phyloP scores from a whole-genome alignment of 257 asterid genomes.

The Solanum ossicruentum region DNA sequence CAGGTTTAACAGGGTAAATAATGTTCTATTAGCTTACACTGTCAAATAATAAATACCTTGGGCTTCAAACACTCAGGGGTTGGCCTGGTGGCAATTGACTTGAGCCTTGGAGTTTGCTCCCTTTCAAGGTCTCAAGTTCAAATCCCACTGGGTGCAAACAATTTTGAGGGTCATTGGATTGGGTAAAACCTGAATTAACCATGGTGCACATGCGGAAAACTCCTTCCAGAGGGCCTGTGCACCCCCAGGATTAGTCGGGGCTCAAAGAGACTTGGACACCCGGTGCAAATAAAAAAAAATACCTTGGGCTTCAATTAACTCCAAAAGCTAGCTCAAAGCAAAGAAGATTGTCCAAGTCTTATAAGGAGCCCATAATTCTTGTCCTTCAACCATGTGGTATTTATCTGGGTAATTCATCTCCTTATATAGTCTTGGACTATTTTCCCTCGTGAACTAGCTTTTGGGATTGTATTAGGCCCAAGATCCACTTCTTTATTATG shows the following conservation, averaged over 20 bases:
- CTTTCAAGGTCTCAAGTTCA: no score
- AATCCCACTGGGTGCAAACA: no score
- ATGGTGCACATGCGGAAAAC: no score
- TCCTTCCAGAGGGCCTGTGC: no score
- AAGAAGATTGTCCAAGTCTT: neutral
- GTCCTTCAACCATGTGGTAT: neutral
- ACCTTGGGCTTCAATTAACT: neutral
- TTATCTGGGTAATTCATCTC: neutral
- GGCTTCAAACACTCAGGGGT: neutral
- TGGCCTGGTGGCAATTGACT: no score
- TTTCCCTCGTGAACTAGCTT: neutral
- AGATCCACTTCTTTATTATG: neutral
- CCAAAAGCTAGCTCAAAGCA: neutral
- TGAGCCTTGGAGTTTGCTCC: no score
- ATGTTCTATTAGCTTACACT: neutral
- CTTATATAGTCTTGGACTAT: neutral
- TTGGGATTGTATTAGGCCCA: neutral
- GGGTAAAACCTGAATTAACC: no score
- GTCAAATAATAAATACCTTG: neutral
- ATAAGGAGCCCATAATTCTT: neutral
- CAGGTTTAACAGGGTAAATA: neutral
- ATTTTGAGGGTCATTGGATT: no score
- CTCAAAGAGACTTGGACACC: no score
- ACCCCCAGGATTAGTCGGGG: no score
- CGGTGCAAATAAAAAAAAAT: no score